Percentiles rank a stretch among this genome's conserved stretches.
Conservation (phyloP, 2,329 filamentous ascomycete species). For the Paracamarosporium sp. region DNA sequence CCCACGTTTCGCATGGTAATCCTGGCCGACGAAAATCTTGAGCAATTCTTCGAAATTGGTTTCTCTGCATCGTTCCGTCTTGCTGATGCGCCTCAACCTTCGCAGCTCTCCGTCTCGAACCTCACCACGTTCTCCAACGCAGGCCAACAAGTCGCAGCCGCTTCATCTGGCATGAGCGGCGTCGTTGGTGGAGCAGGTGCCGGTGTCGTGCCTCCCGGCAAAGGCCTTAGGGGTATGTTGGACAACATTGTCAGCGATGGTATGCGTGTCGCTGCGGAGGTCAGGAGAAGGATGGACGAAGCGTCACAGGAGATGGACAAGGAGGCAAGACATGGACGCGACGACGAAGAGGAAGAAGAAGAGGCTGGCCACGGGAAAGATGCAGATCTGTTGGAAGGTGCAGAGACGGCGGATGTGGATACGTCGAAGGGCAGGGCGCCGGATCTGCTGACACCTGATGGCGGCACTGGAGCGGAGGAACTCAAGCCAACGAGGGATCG, state of each 20-base stretch:
- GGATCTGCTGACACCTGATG: conserved; percentile 18
- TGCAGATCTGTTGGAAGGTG: conserved; percentile 57
- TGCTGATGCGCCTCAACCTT: conserved; percentile 66
- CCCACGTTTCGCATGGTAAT: conserved; percentile 99
- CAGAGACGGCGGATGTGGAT: conserved; percentile 55
- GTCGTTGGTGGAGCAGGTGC: conserved; percentile 52
- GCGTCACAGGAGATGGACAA: conserved; percentile 90
- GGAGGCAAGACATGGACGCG: conserved; percentile 66
- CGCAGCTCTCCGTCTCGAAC: conserved; percentile 63
- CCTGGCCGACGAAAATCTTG: conserved; percentile 90
- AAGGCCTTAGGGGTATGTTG: conserved; percentile 87
- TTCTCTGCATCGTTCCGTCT: conserved; percentile 94
- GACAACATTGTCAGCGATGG: conserved; percentile 98
- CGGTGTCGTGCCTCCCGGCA: conserved; percentile 67
- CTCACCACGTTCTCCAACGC: conserved; percentile 86
- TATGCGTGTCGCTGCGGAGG: conserved; percentile 93
- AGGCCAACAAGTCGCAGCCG: conserved; percentile 52
- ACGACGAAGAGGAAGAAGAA: conserved; percentile 69
- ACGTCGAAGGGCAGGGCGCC: conserved; percentile 26
- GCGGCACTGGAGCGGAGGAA: conserved; percentile 24
- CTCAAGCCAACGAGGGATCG: conserved; percentile 37
- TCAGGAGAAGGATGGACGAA: conserved; percentile 91
- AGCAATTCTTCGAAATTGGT: conserved; percentile 96
- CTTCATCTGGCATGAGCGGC: conserved; percentile 49
- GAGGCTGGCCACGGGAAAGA: conserved; percentile 53